Evolutionary conservation across 2,329 filamentous ascomycete genomes (phyloP), one percentile per base, ranked within the genome.

Genomic region (Erysiphe neolycopersici): DNA sequence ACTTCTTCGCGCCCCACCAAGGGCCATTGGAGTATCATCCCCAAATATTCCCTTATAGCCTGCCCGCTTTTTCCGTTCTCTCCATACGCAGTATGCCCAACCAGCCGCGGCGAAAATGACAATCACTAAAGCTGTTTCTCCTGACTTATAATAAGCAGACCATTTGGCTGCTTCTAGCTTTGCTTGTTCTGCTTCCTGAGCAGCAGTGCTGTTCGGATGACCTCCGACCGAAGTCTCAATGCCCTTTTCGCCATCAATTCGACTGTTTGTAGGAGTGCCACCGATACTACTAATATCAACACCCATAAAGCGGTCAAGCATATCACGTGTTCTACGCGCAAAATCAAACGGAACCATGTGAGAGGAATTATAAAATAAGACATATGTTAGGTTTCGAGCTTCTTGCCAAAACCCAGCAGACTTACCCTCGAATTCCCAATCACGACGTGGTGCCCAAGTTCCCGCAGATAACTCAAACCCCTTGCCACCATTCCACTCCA

Each of bases 331-430:
- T 47, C 84, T 77, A 41, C 83, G 75, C 1, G 87, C 77, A 53
- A 79, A 80, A 60, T 98, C 87, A 55, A 89, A 95, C 0, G 89
- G 91, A 1, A 98, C 89, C 89, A 98, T 98, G 60, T 98, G 89
- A 42, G 81, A 92, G 14, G 83, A 76, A 59, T 98, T 92, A 65
- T 92, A 82, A 62, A 95, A 93, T 36, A 91, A 67, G 30, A 98
- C 76, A 56, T 98, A 98, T 0, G 89, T 94, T 47, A 98, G 63
- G 61, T 98, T 98, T 50, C 91, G 76, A 1, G 89, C 87, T 58
- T 84, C 73, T 60, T 98, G 91, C 67, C 87, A 98, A 56, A 91
- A 82, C 19, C 89, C 89, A 3, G 85, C 85, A 1, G 73, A 63
- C 52, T 93, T 72, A 47, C 77, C 81, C 59, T 95, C 89, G 51